Percentiles rank a stretch among this genome's conserved stretches.
Conservation (phyloP, 257 asterid genomes). For the Ajuga chamaepitys region DNA sequence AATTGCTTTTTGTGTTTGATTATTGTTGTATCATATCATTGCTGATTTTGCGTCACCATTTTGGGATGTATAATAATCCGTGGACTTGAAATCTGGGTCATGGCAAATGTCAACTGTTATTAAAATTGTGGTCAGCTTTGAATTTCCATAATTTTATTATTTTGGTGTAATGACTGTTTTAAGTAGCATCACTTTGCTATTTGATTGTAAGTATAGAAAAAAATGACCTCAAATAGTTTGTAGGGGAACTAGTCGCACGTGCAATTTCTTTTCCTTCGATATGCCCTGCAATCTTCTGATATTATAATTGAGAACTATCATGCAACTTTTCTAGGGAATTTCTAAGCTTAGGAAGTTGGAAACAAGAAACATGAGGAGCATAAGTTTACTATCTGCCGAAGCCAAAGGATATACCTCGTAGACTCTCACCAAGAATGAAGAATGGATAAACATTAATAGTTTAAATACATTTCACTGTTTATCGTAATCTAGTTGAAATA, state of each 20-base stretch:
- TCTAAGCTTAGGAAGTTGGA: background rate
- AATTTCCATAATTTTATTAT: background rate
- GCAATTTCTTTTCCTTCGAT: too few relatives aligned
- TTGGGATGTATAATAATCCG: background rate
- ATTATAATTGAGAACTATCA: background rate
- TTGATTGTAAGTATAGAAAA: too few relatives aligned
- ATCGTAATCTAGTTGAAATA: background rate
- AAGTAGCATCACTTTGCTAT: background rate
- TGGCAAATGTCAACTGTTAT: background rate
- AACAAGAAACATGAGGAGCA: slow-evolving; percentile 10
- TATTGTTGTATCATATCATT: background rate
- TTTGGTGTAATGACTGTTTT: background rate
- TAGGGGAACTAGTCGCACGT: too few relatives aligned
- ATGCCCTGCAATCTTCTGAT: background rate
- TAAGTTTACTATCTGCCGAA: background rate
- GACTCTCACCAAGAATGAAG: too few relatives aligned
- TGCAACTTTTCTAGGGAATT: background rate
- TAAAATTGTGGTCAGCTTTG: background rate
- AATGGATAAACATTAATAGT: too few relatives aligned
- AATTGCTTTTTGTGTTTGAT: background rate
- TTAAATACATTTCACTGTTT: too few relatives aligned
- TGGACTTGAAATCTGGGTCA: background rate
- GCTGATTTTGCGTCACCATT: background rate
- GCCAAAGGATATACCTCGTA: background rate
- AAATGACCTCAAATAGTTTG: too few relatives aligned